Evolutionary conservation across 2,329 filamentous ascomycete species (phyloP).

Genomic region (Fusarium verticillioides): DNA sequence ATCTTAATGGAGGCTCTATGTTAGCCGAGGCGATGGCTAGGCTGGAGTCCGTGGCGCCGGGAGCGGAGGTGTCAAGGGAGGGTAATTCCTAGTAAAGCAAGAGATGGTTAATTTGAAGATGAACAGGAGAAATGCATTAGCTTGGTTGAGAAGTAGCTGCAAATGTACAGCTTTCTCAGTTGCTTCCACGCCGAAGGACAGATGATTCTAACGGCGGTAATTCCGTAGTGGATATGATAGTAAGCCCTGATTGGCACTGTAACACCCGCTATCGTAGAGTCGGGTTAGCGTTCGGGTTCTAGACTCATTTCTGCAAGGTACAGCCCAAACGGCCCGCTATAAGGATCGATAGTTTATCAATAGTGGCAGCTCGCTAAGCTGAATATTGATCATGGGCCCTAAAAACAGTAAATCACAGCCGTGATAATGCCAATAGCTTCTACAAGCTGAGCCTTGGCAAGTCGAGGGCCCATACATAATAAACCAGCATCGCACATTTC

Average conservation of each 20-base stretch:
- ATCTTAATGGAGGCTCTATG: accelerated
- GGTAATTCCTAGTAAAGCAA: no score
- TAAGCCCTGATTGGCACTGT: background rate
- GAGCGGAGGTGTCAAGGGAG: background rate
- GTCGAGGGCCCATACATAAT: background rate
- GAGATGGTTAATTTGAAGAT: no score
- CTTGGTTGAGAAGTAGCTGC: no score
- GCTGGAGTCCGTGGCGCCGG: no score
- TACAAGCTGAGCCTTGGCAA: background rate
- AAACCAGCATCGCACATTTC: accelerated
- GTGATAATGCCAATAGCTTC: background rate
- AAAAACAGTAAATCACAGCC: background rate
- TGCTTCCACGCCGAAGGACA: no score
- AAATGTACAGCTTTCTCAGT: no score
- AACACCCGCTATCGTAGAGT: accelerated
- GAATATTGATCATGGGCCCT: background rate
- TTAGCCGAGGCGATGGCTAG: accelerated
- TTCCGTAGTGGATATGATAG: background rate
- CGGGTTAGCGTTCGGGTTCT: background rate
- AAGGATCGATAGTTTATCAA: background rate
- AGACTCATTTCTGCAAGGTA: background rate
- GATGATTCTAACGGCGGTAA: background rate
- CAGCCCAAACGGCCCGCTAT: background rate
- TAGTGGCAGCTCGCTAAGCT: background rate
- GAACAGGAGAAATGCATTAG: no score